Conservation (phyloP, 164 flowering plant genomes). For the Cinnamomum chago region DNA sequence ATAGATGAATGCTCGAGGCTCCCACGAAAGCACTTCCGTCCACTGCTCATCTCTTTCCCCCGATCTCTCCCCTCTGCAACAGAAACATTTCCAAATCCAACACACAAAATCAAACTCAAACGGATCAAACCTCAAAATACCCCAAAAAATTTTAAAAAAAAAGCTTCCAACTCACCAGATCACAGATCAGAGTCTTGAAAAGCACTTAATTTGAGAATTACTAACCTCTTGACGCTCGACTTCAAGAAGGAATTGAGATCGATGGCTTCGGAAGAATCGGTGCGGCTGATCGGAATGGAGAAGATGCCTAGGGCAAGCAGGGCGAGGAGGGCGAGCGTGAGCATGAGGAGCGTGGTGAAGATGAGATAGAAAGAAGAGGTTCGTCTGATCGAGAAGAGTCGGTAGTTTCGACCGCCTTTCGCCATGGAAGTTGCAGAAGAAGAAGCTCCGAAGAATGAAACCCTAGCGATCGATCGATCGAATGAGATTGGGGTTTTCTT, state of each 20-base stretch:
- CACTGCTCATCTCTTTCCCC: constrained; percentile 51
- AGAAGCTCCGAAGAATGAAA: not conserved
- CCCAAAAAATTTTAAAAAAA: no score
- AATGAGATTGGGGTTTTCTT: no score
- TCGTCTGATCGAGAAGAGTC: constrained; percentile 21
- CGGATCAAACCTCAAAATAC: not conserved
- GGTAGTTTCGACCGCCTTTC: constrained; percentile 1
- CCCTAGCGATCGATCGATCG: not conserved
- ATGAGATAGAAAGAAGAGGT: constrained; percentile 42
- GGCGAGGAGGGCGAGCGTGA: constrained; percentile 46
- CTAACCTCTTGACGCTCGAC: not conserved
- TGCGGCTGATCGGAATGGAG: constrained; percentile 44
- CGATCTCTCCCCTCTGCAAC: constrained; percentile 27
- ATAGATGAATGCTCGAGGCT: constrained; percentile 82
- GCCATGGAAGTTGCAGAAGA: constrained; percentile 5
- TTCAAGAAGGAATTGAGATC: constrained; percentile 54
- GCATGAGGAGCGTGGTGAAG: constrained; percentile 45
- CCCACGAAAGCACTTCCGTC: constrained; percentile 94
- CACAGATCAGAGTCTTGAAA: not conserved
- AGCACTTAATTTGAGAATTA: not conserved
- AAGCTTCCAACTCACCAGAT: not conserved
- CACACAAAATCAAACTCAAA: not conserved
- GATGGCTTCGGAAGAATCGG: constrained; percentile 27
- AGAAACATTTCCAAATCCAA: no score
- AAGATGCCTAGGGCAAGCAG: constrained; percentile 68